phyloP scores from a whole-genome alignment of 2,329 filamentous ascomycete genomes.

The Polytolypa hystricis region DNA sequence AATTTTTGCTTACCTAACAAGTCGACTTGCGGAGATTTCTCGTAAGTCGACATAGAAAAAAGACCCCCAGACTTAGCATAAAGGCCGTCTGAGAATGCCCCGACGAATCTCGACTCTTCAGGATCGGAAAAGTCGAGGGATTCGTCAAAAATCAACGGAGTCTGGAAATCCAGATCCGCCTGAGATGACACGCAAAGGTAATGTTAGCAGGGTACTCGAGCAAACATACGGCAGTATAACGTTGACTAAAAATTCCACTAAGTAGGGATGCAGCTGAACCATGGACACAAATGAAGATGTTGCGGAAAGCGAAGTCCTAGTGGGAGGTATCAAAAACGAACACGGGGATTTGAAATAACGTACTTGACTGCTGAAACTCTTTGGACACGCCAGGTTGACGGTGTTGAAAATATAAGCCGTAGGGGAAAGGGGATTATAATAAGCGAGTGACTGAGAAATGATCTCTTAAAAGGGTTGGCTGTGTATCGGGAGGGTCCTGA shows the following conservation, averaged over 20 bases:
- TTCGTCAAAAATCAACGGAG: conserved; percentile 38
- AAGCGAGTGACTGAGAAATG: conserved; percentile 38
- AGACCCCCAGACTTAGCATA: conserved; percentile 49
- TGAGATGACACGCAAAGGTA: conserved; percentile 16
- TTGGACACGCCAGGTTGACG: conserved; percentile 41
- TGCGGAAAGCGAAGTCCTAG: conserved; percentile 4
- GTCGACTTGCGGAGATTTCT: conserved; percentile 62
- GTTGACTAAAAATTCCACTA: conserved; percentile 9
- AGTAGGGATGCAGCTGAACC: conserved; percentile 6
- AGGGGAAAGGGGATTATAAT: conserved; percentile 27
- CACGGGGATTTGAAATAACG: conserved; percentile 16
- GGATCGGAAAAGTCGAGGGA: conserved; percentile 35
- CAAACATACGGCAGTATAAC: background rate
- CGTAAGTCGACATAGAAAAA: conserved; percentile 72
- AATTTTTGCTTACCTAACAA: conserved; percentile 61
- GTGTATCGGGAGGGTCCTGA: conserved; percentile 23
- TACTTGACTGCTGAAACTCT: conserved; percentile 35
- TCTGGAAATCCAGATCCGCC: conserved; percentile 36
- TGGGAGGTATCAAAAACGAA: conserved; percentile 4
- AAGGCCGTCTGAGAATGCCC: conserved; percentile 40
- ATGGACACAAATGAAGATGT: conserved; percentile 2
- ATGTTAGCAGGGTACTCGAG: conserved; percentile 5
- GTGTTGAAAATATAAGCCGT: conserved; percentile 35
- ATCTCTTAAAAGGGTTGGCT: conserved; percentile 20
- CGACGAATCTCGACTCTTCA: conserved; percentile 34